These are phyloP conservation scores for Fraxinus cuspidata DNA, from an alignment of 257 asterid genomes.

Conservation along the genomic window DNA sequence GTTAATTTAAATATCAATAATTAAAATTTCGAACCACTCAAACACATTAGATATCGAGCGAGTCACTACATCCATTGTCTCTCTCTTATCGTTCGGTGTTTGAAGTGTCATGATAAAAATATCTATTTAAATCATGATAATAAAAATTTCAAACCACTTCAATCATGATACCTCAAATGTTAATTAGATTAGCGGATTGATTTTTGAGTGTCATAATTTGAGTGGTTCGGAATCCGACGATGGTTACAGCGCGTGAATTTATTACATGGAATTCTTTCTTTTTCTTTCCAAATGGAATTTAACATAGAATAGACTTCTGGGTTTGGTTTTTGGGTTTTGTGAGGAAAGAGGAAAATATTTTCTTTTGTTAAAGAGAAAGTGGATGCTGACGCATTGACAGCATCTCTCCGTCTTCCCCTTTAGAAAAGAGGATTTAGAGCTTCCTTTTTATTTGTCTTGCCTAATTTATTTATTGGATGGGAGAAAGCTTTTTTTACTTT, in stretches of 20 bases:
- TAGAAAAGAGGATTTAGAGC: conserved; percentile 36
- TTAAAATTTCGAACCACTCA: too few relatives aligned
- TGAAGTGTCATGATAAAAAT: too few relatives aligned
- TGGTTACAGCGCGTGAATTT: neutral
- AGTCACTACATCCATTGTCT: too few relatives aligned
- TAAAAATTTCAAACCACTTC: too few relatives aligned
- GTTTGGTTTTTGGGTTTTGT: conserved; percentile 29
- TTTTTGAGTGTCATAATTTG: too few relatives aligned
- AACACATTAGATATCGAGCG: too few relatives aligned
- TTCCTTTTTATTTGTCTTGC: conserved; percentile 40
- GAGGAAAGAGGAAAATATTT: conserved; percentile 22
- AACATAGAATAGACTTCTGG: conserved; percentile 18
- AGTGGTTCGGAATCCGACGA: too few relatives aligned
- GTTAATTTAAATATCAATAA: too few relatives aligned
- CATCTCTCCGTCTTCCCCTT: conserved; percentile 33
- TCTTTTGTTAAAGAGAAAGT: conserved; percentile 28
- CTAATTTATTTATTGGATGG: conserved; percentile 32
- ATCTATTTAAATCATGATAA: neutral
- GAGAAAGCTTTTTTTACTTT: conserved; percentile 34
- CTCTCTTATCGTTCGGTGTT: too few relatives aligned
- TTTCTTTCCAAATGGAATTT: conserved; percentile 19
- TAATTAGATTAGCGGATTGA: too few relatives aligned
- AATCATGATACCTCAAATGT: too few relatives aligned
- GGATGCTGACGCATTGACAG: conserved; percentile 48
- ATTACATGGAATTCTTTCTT: neutral